Base-by-base conservation (phyloP, 768 basidiomycete genomes). In the Suillus ampliporus region DNA sequence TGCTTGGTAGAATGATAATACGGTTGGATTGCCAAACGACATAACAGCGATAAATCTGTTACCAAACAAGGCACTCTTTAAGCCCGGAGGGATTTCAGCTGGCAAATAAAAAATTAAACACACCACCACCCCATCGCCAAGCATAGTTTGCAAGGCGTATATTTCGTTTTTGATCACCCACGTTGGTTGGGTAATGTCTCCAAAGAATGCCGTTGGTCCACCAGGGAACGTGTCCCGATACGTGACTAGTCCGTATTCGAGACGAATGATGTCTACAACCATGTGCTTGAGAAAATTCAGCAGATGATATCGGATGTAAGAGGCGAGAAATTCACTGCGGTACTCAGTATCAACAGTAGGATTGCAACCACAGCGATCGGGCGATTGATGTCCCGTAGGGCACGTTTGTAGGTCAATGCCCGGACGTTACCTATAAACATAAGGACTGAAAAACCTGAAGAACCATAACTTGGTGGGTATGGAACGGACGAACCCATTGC, bases 361-460 rank as follows among this genome's bases (percentile, higher is more conserved):
- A 57, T 63, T 1, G 72, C 65, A 3, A 67, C 57, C 13, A 62
- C 44, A 11, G 70, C 14, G 65, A 70, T 68, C 13, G 58, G 41
- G 4, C 21, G 40, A 53, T 70, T 65, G 23, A 68, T 35, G 0
- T 35, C n/a, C n/a, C n/a, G n/a, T n/a, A n/a, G n/a, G n/a, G n/a
- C 7, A n/a, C 56, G 67, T 28, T 57, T 47, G 5, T 35, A 46
- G 13, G 58, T 21, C 1, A 69, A 62, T 15, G 64, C 62, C 61
- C 67, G 69, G 14, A 74, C 28, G 3, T 70, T 72, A 3, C 61
- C 66, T 1, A 69, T 67, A 61, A 73, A 76, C 75, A 76, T 70
- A 26, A 74, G 61, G 4, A 73, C 21, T 28, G 74, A 75, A 63
- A 74, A 66, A 6, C 74, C 75, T 76, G 47, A 19, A 19, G 28